Evolutionary conservation across 1,284 basidiomycete genomes (phyloP).

Genomic region (Trichosporon faecale): DNA sequence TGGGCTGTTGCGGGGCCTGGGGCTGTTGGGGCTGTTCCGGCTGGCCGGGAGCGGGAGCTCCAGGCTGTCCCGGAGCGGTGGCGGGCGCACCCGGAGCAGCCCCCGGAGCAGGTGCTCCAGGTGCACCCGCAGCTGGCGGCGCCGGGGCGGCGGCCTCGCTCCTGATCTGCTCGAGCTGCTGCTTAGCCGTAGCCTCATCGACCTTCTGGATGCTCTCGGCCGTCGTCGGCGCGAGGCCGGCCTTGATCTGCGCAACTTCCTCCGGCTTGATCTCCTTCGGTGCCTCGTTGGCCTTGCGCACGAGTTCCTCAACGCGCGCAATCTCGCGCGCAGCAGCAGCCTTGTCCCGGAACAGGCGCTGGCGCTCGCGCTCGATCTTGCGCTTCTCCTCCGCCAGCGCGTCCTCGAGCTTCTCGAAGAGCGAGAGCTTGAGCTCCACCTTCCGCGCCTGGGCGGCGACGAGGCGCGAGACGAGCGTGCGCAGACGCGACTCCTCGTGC

Average conservation of each 20-base stretch:
- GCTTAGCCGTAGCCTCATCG: not conserved
- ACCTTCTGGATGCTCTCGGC: conserved; percentile 18
- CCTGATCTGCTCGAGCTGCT: conserved; percentile 3
- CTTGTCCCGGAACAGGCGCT: conserved; percentile 49
- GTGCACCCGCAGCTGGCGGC: no score
- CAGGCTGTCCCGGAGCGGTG: no score
- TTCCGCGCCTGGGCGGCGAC: conserved; percentile 90
- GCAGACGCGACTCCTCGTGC: conserved; percentile 80
- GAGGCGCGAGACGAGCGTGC: conserved; percentile 73
- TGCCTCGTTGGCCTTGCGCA: conserved; percentile 36
- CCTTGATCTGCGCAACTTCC: conserved; percentile 15
- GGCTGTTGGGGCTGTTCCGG: not conserved
- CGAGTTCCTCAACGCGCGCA: conserved; percentile 41
- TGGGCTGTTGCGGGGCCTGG: conserved; percentile 6
- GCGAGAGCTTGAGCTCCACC: conserved; percentile 85
- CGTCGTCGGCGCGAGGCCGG: conserved; percentile 21
- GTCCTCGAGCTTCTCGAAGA: conserved; percentile 88
- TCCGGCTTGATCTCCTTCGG: conserved; percentile 12
- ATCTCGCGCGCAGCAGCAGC: conserved; percentile 41
- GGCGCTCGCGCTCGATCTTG: conserved; percentile 48
- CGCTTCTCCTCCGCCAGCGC: conserved; percentile 75
- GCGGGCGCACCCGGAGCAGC: not conserved
- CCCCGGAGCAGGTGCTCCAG: not conserved
- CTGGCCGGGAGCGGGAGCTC: not conserved
- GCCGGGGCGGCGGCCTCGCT: not conserved